A percentile compares a stretch with the other conserved stretches of the same genome.
These are phyloP conservation scores for Mycena olivaceomarginata DNA, from an alignment of 768 basidiomycete genomes.

Conservation along the genomic window DNA sequence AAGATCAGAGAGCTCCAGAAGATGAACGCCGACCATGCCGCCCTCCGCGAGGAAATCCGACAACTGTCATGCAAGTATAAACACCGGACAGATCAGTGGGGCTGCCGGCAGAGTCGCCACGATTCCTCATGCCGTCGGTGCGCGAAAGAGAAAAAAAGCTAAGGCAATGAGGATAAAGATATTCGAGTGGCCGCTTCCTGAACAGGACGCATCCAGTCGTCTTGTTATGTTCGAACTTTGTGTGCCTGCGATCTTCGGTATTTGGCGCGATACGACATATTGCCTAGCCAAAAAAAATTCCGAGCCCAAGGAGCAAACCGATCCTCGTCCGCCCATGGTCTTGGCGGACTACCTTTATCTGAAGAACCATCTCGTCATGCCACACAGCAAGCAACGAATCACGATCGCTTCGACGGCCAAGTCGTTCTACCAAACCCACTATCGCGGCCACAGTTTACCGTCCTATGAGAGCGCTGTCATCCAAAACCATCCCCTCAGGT, in stretches of 20 bases:
- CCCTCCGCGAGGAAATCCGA: conserved; percentile 37
- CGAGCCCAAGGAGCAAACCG: background rate
- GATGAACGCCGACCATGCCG: conserved; percentile 46
- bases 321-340: conserved; percentile 8
- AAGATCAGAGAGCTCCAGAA: conserved; percentile 53
- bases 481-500: conserved; percentile 30
- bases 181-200: conserved; percentile 70
- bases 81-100: background rate
- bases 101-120: background rate
- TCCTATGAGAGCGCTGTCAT: background rate
- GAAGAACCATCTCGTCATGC: too few species aligned
- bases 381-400: conserved; percentile 47
- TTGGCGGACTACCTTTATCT: conserved; percentile 30
- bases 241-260: conserved; percentile 60
- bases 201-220: conserved; percentile 43
- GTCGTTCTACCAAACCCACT: conserved; percentile 57
- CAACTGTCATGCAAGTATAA: conserved; percentile 30
- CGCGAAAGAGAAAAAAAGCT: conserved; percentile 35
- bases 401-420: conserved; percentile 60
- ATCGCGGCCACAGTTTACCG: conserved; percentile 35
- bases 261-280: conserved; percentile 67
- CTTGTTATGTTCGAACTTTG: conserved; percentile 64
- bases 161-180: conserved; percentile 52
- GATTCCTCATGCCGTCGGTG: conserved; percentile 53
- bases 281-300: background rate